Conservation (phyloP, 1,139 yeast species). For the Wickerhamomyces sp. region DNA sequence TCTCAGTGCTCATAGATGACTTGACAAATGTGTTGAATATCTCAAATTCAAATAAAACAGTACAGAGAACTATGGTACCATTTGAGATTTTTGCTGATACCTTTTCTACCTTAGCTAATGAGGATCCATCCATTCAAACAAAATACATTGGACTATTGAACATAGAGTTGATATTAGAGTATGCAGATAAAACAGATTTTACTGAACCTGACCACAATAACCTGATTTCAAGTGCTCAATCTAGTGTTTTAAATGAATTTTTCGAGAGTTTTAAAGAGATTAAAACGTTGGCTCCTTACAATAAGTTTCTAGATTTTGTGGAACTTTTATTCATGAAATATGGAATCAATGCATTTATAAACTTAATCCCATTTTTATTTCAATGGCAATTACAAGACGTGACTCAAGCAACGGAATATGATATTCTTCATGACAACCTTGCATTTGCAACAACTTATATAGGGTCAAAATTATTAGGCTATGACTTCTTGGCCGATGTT, state of each 20-base stretch:
- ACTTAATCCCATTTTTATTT: constrained; percentile 44
- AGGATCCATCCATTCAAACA: constrained; percentile 11
- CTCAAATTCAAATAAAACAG: constrained; percentile 15
- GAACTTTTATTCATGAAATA: constrained; percentile 26
- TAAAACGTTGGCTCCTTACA: constrained; percentile 25
- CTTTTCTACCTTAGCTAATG: constrained; percentile 13
- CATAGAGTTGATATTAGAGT: constrained; percentile 19
- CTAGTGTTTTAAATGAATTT: constrained; percentile 21
- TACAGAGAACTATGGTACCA: constrained; percentile 22
- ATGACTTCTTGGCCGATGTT: constrained; percentile 9
- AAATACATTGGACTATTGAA: constrained; percentile 17
- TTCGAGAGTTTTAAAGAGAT: constrained; percentile 26
- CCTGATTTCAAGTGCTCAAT: constrained; percentile 24
- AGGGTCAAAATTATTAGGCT: constrained; percentile 9
- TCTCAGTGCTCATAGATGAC: constrained; percentile 15
- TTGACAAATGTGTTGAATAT: constrained; percentile 13
- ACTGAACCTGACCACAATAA: constrained; percentile 26
- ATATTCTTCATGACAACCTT: constrained; percentile 17
- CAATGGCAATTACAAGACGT: constrained; percentile 36
- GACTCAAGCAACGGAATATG: background rate
- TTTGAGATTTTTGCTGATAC: constrained; percentile 21
- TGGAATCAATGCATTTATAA: constrained; percentile 44
- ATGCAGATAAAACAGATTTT: constrained; percentile 17
- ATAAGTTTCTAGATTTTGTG: constrained; percentile 30
- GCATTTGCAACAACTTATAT: constrained; percentile 15